Evolutionary conservation across 495 filamentous ascomycete genomes (phyloP).

Genomic region (Trichoderma asperelloides): DNA sequence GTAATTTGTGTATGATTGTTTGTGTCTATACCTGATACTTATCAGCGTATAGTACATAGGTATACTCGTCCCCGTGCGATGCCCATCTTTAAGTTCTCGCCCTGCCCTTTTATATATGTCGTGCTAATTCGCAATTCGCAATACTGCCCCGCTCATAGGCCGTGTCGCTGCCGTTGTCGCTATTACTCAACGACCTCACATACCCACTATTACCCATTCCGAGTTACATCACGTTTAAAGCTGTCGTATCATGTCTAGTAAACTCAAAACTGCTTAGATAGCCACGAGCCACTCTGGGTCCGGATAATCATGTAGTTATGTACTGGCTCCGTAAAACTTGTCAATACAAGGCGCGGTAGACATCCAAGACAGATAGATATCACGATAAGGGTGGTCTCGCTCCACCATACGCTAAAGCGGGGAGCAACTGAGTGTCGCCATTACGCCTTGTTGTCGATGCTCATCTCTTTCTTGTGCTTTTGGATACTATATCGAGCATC

Average conservation of each 20-base stretch:
- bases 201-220: neutral
- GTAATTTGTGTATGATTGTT: neutral
- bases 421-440: neutral
- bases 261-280: too few relatives aligned
- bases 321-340: neutral
- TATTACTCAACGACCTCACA: neutral
- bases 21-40: neutral
- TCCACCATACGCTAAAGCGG: neutral
- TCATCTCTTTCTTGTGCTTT: neutral
- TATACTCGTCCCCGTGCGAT: neutral
- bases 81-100: neutral
- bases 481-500: too few relatives aligned
- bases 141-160: neutral
- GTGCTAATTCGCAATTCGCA: neutral
- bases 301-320: too few relatives aligned
- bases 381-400: too few relatives aligned
- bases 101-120: neutral
- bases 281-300: too few relatives aligned
- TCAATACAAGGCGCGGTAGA: neutral
- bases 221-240: too few relatives aligned
- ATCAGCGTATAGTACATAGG: too few relatives aligned
- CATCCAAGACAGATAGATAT: too few relatives aligned
- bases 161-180: neutral
- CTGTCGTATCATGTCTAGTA: too few relatives aligned
- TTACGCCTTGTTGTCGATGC: neutral